phyloP scores from a whole-genome alignment of 345 rosid species.

The Aurinia saxatilis region DNA sequence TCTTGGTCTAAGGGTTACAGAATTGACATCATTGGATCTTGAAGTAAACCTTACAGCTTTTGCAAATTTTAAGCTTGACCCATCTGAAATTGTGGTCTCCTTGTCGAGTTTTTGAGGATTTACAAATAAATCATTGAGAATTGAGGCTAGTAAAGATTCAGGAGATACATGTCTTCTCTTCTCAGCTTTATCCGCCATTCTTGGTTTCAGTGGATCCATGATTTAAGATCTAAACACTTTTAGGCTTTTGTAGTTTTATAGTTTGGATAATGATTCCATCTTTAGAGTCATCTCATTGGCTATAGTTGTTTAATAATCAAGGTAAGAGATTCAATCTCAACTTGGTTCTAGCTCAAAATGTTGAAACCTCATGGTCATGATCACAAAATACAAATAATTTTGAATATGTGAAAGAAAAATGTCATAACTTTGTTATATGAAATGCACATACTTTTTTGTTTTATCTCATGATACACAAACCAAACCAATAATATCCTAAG shows the following conservation, averaged over 20 bases:
- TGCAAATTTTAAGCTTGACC: constrained; percentile 64
- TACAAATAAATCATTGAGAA: constrained; percentile 40
- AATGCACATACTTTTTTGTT: not conserved
- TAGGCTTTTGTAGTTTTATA: too few species aligned
- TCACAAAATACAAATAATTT: too few species aligned
- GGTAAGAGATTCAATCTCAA: too few species aligned
- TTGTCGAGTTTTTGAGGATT: constrained; percentile 45
- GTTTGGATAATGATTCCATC: too few species aligned
- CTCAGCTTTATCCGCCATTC: constrained; percentile 23
- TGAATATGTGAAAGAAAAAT: not conserved
- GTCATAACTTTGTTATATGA: not conserved
- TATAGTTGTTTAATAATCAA: too few species aligned
- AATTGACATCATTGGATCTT: constrained; percentile 33
- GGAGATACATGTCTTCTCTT: constrained; percentile 31
- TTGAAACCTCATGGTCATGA: too few species aligned
- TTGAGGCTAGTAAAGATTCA: constrained; percentile 42
- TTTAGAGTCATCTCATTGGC: too few species aligned
- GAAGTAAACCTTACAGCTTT: constrained; percentile 53
- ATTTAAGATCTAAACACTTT: too few species aligned
- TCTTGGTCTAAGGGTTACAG: constrained; percentile 64
- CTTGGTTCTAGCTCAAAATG: too few species aligned
- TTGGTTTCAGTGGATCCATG: constrained; percentile 23
- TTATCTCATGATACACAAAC: constrained; percentile 2
- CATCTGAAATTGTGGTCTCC: constrained; percentile 40
- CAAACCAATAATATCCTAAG: constrained; percentile 1